Percentiles rank a stretch among this genome's conserved stretches.
Evolutionary conservation across 2,329 filamentous ascomycete genomes (phyloP).

Genomic region (Fusarium sp.): DNA sequence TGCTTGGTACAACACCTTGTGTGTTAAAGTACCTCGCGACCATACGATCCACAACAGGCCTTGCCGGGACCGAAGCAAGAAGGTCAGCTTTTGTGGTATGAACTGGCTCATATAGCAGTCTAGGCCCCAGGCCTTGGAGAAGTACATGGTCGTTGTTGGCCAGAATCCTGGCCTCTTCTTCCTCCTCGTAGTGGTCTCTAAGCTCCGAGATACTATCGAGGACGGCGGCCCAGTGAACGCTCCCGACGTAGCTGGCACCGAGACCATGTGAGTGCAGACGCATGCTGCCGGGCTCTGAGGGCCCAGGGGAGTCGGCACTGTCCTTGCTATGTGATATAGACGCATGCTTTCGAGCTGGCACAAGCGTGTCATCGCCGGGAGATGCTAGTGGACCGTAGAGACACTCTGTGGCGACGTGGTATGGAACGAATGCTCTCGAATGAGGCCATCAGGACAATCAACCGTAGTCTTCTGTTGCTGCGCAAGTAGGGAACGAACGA

Average conservation of each 20-base stretch:
- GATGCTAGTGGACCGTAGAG: not conserved
- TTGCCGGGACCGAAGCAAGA: accelerated
- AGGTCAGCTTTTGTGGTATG: not conserved
- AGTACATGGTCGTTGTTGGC: accelerated
- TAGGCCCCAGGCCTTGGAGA: not conserved
- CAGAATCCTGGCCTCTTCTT: not conserved
- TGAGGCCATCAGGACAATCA: accelerated
- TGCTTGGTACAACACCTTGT: not conserved
- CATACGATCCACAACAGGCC: not conserved
- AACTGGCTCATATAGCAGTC: not conserved
- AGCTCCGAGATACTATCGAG: not conserved
- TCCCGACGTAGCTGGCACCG: not conserved
- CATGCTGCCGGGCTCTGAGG: not conserved
- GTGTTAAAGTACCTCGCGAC: not conserved
- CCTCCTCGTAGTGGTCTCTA: not conserved
- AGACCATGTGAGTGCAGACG: accelerated
- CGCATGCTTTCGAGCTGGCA: accelerated
- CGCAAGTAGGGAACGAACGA: not conserved
- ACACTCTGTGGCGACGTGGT: not conserved
- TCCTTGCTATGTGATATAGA: not conserved
- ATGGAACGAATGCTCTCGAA: not conserved
- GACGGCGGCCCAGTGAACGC: not conserved
- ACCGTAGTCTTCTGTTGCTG: not conserved
- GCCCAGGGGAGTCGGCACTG: accelerated
- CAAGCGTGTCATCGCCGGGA: accelerated